These are phyloP conservation scores for Exobasidium cylindrosporum DNA, from an alignment of 1,284 basidiomycete genomes.

Conservation along the genomic window DNA sequence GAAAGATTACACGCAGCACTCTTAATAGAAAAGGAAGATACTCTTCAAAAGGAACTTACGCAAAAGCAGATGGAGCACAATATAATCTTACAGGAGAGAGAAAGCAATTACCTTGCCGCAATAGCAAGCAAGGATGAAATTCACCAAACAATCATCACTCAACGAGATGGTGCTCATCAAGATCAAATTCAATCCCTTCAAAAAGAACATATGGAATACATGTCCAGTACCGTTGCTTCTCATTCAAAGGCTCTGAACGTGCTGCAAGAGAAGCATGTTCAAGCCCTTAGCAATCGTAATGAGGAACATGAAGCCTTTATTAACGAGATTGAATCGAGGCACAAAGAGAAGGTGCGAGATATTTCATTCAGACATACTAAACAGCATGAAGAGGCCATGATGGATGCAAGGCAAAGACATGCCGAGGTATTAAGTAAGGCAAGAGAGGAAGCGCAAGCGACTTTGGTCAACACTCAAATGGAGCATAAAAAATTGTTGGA, in stretches of 20 bases:
- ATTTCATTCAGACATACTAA: constrained; percentile 29
- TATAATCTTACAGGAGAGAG: constrained; percentile 4
- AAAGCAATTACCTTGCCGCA: not conserved
- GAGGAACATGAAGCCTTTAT: constrained; percentile 24
- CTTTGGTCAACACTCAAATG: not conserved
- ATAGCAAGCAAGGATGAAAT: not conserved
- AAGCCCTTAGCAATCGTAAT: constrained; percentile 24
- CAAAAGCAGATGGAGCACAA: constrained; percentile 21
- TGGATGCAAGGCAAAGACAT: constrained; percentile 43
- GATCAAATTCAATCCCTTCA: constrained; percentile 12
- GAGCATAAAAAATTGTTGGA: constrained; percentile 10
- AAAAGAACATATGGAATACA: constrained; percentile 9
- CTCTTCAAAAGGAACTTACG: constrained; percentile 20
- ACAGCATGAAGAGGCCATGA: constrained; percentile 33
- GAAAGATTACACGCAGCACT: not conserved
- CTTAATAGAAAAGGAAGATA: constrained; percentile 18
- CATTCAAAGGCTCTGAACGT: constrained; percentile 27
- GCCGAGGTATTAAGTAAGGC: constrained; percentile 24
- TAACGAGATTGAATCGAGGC: constrained; percentile 4
- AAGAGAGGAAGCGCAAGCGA: constrained; percentile 1
- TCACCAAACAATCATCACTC: not conserved
- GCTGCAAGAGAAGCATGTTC: constrained; percentile 23
- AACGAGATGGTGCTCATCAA: constrained; percentile 10
- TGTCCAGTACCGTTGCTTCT: constrained; percentile 4
- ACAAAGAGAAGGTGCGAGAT: constrained; percentile 22